Percentiles rank a stretch among this genome's conserved stretches.
Conservation (phyloP, 148 eudicot species). For the Rhododendron simsii region DNA sequence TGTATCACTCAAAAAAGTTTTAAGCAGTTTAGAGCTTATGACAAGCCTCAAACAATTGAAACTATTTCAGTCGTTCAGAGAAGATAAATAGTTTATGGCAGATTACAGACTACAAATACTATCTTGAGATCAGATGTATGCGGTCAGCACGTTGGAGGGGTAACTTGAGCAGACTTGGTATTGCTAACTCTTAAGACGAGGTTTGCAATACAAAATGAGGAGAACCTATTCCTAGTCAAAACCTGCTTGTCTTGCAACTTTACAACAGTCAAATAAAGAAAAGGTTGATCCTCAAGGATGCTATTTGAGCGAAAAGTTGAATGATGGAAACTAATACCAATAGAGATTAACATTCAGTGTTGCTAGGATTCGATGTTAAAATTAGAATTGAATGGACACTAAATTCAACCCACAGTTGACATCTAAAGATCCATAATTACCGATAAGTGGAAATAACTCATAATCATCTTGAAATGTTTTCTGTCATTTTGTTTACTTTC, state of each 20-base stretch:
- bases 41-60: neutral
- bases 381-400: neutral
- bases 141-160: neutral
- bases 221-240: neutral
- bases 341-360: neutral
- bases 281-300: neutral
- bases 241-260: neutral
- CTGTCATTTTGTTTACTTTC: neutral
- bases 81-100: neutral
- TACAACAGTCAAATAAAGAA: neutral
- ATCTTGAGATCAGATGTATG: neutral
- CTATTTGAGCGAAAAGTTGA: neutral
- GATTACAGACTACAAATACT: no score
- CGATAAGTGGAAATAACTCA: neutral
- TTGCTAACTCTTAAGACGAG: neutral
- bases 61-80: neutral
- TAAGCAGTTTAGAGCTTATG: constrained; percentile 6
- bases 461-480: neutral
- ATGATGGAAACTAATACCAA: neutral
- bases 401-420: neutral
- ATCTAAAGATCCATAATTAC: neutral
- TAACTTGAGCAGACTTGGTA: neutral
- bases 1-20: neutral
- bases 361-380: neutral
- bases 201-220: neutral